A percentile compares a stretch with the other conserved stretches of the same genome.
These are phyloP conservation scores for Ampelomyces quisqualis DNA, from an alignment of 2,329 filamentous ascomycete species.

Conservation along the genomic window DNA sequence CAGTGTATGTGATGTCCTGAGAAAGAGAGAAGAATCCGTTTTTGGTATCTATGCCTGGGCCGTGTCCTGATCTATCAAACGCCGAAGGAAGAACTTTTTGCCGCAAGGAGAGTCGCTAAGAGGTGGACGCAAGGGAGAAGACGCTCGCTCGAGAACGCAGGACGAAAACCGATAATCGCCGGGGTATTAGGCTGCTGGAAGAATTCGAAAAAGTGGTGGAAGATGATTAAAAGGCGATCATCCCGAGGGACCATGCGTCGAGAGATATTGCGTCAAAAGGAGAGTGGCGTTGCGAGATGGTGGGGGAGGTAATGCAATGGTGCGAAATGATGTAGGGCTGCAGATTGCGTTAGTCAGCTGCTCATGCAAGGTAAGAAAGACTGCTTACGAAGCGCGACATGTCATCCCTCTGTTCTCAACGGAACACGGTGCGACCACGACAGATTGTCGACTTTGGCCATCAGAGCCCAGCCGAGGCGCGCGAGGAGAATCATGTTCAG, in stretches of 20 bases:
- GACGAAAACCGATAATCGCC: slow-evolving; percentile 24
- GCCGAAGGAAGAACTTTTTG: slow-evolving; percentile 40
- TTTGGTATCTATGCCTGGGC: slow-evolving; percentile 48
- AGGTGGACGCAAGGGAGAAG: slow-evolving; percentile 26
- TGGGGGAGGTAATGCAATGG: slow-evolving; percentile 15
- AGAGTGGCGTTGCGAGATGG: slow-evolving; percentile 8
- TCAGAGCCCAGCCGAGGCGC: slow-evolving; percentile 2
- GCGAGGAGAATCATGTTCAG: no score
- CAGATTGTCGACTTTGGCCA: background rate
- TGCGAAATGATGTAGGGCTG: slow-evolving; percentile 27
- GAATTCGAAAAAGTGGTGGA: slow-evolving; percentile 33
- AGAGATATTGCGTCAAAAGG: slow-evolving; percentile 20
- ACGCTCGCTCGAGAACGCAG: slow-evolving; percentile 31
- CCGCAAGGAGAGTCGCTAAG: slow-evolving; percentile 42
- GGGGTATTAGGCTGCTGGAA: slow-evolving; percentile 44
- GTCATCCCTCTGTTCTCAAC: slow-evolving; percentile 39
- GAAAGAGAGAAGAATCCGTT: slow-evolving; percentile 32
- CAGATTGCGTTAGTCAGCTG: slow-evolving; percentile 33
- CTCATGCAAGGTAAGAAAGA: slow-evolving; percentile 30
- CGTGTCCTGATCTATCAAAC: slow-evolving; percentile 44
- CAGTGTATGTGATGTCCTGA: slow-evolving; percentile 30
- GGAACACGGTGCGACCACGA: slow-evolving; percentile 14
- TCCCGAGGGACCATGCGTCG: slow-evolving; percentile 20
- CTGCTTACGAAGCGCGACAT: slow-evolving; percentile 37
- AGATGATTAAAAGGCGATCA: slow-evolving; percentile 43